phyloP scores from a whole-genome alignment of 2,329 filamentous ascomycete species.

The Hymenoscyphus linearis region DNA sequence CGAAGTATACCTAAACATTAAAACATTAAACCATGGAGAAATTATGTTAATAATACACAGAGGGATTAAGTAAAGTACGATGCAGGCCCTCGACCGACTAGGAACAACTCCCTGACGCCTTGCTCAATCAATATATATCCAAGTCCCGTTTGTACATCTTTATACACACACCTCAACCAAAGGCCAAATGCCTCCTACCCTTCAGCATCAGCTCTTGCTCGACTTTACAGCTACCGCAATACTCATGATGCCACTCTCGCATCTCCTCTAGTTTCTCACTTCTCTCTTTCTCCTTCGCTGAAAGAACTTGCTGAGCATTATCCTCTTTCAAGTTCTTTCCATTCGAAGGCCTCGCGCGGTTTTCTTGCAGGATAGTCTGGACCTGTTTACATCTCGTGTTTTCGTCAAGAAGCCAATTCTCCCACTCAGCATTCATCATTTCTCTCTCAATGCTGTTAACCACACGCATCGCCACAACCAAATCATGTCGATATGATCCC shows the following conservation, averaged over 20 bases:
- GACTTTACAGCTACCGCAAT: conserved; percentile 54
- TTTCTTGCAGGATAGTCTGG: conserved; percentile 40
- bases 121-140: conserved; percentile 5
- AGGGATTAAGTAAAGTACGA: neutral
- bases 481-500: conserved; percentile 79
- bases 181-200: conserved; percentile 20
- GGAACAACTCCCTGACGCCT: conserved; percentile 4
- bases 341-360: conserved; percentile 21
- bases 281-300: conserved; percentile 21
- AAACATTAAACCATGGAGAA: too few species aligned
- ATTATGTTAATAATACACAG: neutral
- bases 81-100: neutral
- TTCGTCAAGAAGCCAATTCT: conserved; percentile 84
- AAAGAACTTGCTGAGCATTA: conserved; percentile 20
- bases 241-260: conserved; percentile 51
- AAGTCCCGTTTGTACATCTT: neutral
- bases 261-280: conserved; percentile 40
- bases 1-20: too few species aligned
- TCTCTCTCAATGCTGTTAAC: conserved; percentile 87
- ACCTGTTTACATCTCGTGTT: conserved; percentile 66
- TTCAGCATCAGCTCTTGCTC: conserved; percentile 28
- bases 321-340: conserved; percentile 24
- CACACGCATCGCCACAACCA: conserved; percentile 83
- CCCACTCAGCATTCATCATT: conserved; percentile 83
- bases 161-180: conserved; percentile 18